Base-by-base conservation (phyloP, 176 grass and related monocot genomes). In the Oryza meridionalis region DNA sequence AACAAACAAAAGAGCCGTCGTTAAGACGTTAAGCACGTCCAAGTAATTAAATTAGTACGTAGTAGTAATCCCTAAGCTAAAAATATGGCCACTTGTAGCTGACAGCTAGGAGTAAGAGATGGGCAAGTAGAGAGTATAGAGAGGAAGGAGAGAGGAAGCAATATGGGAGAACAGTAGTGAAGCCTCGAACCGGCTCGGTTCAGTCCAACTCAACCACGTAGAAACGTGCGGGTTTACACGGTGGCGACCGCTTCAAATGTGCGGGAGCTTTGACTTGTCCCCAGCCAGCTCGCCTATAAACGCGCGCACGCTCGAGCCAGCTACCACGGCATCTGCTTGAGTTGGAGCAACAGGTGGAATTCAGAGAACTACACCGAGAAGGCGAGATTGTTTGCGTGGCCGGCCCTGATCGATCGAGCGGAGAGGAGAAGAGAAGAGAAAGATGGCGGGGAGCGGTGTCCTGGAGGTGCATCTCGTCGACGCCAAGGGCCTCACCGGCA, bases 381-480 rank as follows among this genome's bases (percentile, higher is more conserved):
- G 35, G 35, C 35, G 53, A 58, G 19, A 58, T 58, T 58, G 17
- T 58, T 58, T 58, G 53, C 4, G 3, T 19, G 2, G 8, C 7
- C 58, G 12, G 19, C 58, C 21, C 1, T 5, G 45, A 3, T 9
- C 11, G 59, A 68, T 8, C 1, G 31, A 70, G 29, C 6, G 66
- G 16, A 50, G 58, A 65, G 55, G 38, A 53, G 51, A 55, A 64
- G 38, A 55, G 51, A 55, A 19, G 46, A 49, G 46, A 14, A 4
- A 49, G 53, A 97, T 94, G 95, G 58, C 58, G 58, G 86, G 75
- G 46, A 89, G 86, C 22, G 95, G 95, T 29, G 35, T 90, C 53
- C 79, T 97, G 73, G 95, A 97, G 70, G 95, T 97, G 78, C 66
- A 89, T 67, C 90, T 97, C 69, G 81, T 97, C 67, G 90, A 94